Evolutionary conservation across 345 rosid genomes (phyloP), one percentile per base, ranked within the genome.

Genomic region (Salix koriyanagi): DNA sequence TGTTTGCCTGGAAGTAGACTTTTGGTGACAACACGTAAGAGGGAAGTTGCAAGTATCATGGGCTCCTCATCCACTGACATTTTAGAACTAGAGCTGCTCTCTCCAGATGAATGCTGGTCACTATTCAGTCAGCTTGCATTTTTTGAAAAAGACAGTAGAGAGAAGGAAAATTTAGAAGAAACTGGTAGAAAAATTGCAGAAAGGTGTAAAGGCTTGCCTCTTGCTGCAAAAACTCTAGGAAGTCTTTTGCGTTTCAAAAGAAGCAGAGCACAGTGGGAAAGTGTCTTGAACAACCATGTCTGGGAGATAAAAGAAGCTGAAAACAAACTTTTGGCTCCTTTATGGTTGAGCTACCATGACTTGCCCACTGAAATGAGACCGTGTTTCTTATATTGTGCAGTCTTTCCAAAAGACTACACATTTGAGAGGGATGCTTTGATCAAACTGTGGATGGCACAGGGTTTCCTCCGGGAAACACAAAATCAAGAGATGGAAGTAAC

Each of bases 391-490:
- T 58, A 26, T 4, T 76, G 76, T 52, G 68, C 81, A 0, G 16
- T 78, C 50, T 72, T 78, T 1, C 73, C 81, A 0, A 67, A 79
- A n/a, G 69, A 73, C 37, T 18, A n/a, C 16, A 11, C 0, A 2
- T 60, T 79, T 1, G 0, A 7, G 0, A 74, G 25, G 26, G 25
- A 48, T 18, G 0, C 12, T 1, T 34, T 79, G 37, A 44, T 79
- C 25, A 21, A 56, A 16, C 34, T 79, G n/a, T 74, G 78, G 82
- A 69, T 79, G 75, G 71, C 75, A 36, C 78, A 69, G 21, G 78
- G 75, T 19, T 79, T 61, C 23, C 66, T 74, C 34, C 3, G 32
- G 13, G 4, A 15, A 23, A 4, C 23, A 1, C 12, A 39, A 0
- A 11, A 8, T 1, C 10, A 68, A 7, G 77, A 74, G 2, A 15